phyloP scores from a whole-genome alignment of 2,329 filamentous ascomycete species.

The Arthrobotrys conoides region DNA sequence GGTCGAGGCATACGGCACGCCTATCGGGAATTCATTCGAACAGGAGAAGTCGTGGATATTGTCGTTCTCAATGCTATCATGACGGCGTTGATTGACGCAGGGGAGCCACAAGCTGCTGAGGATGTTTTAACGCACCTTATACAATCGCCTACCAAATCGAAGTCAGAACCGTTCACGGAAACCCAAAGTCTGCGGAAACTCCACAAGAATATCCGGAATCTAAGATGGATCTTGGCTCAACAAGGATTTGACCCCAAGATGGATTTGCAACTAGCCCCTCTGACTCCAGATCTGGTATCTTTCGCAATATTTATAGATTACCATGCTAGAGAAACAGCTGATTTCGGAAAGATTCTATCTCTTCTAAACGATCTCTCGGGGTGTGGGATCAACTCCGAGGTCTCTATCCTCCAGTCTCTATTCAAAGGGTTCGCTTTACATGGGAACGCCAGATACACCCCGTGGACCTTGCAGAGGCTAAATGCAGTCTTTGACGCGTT shows the following conservation, averaged over 20 bases:
- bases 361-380: constrained; percentile 85
- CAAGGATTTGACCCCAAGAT: constrained; percentile 57
- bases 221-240: constrained; percentile 62
- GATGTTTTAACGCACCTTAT: constrained; percentile 90
- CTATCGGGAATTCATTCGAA: constrained; percentile 85
- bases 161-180: background rate
- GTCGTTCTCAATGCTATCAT: constrained; percentile 89
- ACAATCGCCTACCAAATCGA: constrained; percentile 61
- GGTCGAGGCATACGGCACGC: constrained; percentile 80
- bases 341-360: constrained; percentile 78
- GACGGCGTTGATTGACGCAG: constrained; percentile 79
- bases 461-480: constrained; percentile 81
- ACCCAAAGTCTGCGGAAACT: constrained; percentile 12
- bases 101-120: constrained; percentile 82
- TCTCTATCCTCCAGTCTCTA: constrained; percentile 82
- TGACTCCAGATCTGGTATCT: constrained; percentile 52
- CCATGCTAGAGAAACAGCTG: constrained; percentile 76
- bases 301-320: constrained; percentile 80
- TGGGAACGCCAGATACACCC: constrained; percentile 75
- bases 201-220: constrained; percentile 61
- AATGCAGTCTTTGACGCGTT: constrained; percentile 78
- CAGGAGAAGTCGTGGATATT: constrained; percentile 89
- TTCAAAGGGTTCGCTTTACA: constrained; percentile 85
- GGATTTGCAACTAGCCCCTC: constrained; percentile 39
- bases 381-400: constrained; percentile 78